Percentiles rank a stretch among this genome's conserved stretches.
Evolutionary conservation across 2,329 filamentous ascomycete species (phyloP).

Genomic region (Coniochaeta prunicola): DNA sequence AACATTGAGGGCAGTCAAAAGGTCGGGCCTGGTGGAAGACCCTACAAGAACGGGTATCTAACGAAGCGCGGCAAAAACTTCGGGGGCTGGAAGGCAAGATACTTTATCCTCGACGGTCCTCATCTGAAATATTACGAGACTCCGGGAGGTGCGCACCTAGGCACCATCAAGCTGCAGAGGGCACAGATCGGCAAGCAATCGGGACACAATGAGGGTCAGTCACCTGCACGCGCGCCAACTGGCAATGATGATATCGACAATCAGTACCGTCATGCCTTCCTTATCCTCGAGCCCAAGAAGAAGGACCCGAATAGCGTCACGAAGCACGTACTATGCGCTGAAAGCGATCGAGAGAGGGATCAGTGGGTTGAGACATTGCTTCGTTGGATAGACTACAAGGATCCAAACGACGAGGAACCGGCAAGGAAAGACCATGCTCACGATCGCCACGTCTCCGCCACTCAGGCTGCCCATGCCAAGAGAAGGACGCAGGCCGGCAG

Average conservation of each 20-base stretch:
- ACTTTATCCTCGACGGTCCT: constrained; percentile 55
- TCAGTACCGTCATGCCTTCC: constrained; percentile 92
- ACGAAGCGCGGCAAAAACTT: constrained; percentile 98
- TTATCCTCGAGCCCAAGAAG: constrained; percentile 91
- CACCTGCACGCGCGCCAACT: constrained; percentile 44
- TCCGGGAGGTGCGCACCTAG: constrained; percentile 81
- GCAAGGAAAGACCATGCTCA: constrained; percentile 27
- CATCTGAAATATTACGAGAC: constrained; percentile 83
- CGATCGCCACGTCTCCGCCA: constrained; percentile 31
- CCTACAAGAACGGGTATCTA: constrained; percentile 79
- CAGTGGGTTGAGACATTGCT: constrained; percentile 87
- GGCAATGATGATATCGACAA: constrained; percentile 74
- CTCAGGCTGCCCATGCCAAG: constrained; percentile 27
- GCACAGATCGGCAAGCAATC: constrained; percentile 94
- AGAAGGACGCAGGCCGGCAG: constrained; percentile 30
- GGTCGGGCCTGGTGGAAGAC: constrained; percentile 55
- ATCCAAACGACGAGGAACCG: constrained; percentile 46
- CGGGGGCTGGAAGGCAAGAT: constrained; percentile 89
- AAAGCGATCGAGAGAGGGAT: constrained; percentile 88
- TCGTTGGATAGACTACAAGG: constrained; percentile 76
- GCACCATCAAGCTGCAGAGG: constrained; percentile 84
- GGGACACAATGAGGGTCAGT: constrained; percentile 48
- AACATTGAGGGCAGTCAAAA: constrained; percentile 29
- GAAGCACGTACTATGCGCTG: constrained; percentile 89
- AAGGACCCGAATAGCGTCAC: constrained; percentile 86